Evolutionary conservation across 1,284 basidiomycete species (phyloP), one percentile per base, ranked within the genome.

Genomic region (Tylopilus sp.): DNA sequence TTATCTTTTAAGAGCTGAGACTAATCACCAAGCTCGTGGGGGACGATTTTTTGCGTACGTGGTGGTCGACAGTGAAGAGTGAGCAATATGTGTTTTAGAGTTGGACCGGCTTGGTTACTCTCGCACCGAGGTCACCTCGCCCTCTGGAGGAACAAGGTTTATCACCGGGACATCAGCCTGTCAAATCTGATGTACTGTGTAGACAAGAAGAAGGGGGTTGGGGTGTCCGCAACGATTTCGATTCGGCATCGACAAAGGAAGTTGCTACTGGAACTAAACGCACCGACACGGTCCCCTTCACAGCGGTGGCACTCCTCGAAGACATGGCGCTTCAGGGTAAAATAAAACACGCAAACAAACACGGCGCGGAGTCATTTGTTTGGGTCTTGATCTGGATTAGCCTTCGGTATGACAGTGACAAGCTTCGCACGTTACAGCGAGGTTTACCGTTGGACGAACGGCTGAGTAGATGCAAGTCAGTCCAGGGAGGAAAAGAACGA

Each of bases 351-450:
- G 3, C 9, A 3, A 69, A 69, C 48, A 54, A 57, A 7, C 66
- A 71, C 38, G 66, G 69, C 34, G 46, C 59, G 6, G 66, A 71
- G 44, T 63, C 69, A 12, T 48, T 35, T 17, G 35, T 48, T 9
- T 48, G 46, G 38, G 39, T 30, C 15, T 24, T 46, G 12, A 8
- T 61, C 65, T 34, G 48, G 18, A 43, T 24, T 24, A 20, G 8
- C 24, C 37, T 47, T 14, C 29, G 38, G 12, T 47, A 47, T 17
- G 30, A 33, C 4, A 7, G 31, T 1, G 55, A 50, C 24, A 33
- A 30, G n/a, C 26, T 17, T 12, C 31, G n/a, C 10, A n/a, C n/a
- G n/a, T n/a, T n/a, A n/a, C 14, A 34, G 5, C 11, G 6, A 3
- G 29, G 9, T 21, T 31, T 18, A 21, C 46, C 31, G 5, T 12